phyloP scores from a whole-genome alignment of 2,329 filamentous ascomycete genomes.

The Sclerotinia minor region DNA sequence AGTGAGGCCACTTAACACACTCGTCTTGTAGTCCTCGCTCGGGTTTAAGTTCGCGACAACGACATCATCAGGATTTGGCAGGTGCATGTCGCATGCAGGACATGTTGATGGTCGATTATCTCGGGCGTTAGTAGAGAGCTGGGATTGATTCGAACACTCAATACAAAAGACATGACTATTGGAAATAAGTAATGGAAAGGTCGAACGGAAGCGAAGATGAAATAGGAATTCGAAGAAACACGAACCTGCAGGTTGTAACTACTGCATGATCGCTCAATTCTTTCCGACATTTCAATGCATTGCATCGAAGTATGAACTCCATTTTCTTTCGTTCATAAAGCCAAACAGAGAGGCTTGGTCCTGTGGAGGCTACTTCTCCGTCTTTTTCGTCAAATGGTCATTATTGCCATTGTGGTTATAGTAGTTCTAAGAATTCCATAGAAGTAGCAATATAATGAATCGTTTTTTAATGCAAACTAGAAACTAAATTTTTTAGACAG shows the following conservation, averaged over 20 bases:
- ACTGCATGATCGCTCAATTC: constrained; percentile 71
- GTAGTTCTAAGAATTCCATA: neutral
- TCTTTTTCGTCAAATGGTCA: neutral
- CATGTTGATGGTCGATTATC: constrained; percentile 58
- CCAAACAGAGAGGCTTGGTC: neutral
- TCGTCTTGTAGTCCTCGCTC: constrained; percentile 87
- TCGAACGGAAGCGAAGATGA: neutral
- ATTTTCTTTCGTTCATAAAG: constrained; percentile 48
- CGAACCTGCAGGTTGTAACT: constrained; percentile 85
- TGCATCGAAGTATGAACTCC: constrained; percentile 77
- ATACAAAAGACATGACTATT: constrained; percentile 81
- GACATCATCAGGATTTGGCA: constrained; percentile 73
- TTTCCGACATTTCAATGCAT: constrained; percentile 72
- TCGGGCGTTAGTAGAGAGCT: constrained; percentile 53
- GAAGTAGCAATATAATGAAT: neutral
- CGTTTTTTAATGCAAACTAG: neutral
- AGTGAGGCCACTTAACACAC: constrained; percentile 76
- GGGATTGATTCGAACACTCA: constrained; percentile 66
- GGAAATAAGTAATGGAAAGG: constrained; percentile 26
- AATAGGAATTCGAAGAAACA: constrained; percentile 17
- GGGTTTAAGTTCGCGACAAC: constrained; percentile 71
- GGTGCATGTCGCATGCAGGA: constrained; percentile 70
- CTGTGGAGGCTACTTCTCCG: neutral
- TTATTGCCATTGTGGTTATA: neutral
- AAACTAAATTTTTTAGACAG: neutral